Evolutionary conservation across 148 eudicot species (phyloP).

Genomic region (Fagopyrum homotropicum): DNA sequence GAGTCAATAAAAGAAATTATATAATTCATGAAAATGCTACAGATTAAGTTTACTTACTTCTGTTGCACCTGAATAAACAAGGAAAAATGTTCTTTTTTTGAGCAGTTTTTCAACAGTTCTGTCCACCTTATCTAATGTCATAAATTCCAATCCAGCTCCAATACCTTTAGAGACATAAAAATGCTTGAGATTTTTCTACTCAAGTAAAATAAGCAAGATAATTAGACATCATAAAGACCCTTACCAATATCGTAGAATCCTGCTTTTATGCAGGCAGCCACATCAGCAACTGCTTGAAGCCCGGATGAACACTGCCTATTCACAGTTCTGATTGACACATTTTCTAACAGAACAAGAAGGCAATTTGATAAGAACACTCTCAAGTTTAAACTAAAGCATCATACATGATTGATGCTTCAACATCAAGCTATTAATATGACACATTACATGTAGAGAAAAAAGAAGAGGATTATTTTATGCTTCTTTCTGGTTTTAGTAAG

Average conservation of each 20-base stretch:
- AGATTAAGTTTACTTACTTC: too few species aligned
- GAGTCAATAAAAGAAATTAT: too few species aligned
- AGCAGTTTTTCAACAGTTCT: too few species aligned
- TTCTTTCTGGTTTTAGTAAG: not conserved
- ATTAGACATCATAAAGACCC: not conserved
- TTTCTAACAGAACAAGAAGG: constrained; percentile 30
- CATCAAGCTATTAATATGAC: not conserved
- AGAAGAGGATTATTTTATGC: not conserved
- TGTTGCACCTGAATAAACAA: too few species aligned
- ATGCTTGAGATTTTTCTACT: not conserved
- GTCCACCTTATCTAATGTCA: constrained; percentile 48
- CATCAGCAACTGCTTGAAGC: constrained; percentile 87
- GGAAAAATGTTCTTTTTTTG: too few species aligned
- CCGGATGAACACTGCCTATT: constrained; percentile 93
- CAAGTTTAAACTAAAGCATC: not conserved
- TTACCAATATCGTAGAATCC: constrained; percentile 82
- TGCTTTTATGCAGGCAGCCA: constrained; percentile 65
- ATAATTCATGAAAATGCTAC: too few species aligned
- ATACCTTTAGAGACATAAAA: constrained; percentile 46
- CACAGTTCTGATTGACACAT: constrained; percentile 77
- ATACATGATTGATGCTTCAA: not conserved
- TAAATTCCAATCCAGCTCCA: constrained; percentile 81
- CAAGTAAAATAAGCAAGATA: not conserved
- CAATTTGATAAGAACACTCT: not conserved
- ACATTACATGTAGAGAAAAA: not conserved